Evolutionary conservation across 169 alveolate species (phyloP), one percentile per base, ranked within the genome.

Genomic region (Cryptosporidium bovis): DNA sequence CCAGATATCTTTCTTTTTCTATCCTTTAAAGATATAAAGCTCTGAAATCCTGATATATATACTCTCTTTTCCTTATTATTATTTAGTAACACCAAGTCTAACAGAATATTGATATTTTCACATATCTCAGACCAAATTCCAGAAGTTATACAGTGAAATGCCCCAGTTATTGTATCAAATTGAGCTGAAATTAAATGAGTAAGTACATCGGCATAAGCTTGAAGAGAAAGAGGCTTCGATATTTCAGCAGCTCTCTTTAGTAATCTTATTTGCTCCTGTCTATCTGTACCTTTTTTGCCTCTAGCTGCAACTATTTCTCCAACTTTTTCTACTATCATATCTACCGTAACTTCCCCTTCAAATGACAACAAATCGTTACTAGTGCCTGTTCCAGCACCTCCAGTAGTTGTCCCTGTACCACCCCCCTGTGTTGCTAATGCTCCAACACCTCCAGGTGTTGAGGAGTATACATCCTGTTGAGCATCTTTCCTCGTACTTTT

Each of bases 211-310:
- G 95, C 90, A 51, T 93, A 93, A 16, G 94, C 92, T 66, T 93
- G 91, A 20, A 92, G 92, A 13, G 95, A 93, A 15, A 92, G 82
- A 16, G 92, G 91, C 68, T 92, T 94, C 50, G 97, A 95, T 51
- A 94, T 90, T 66, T 95, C 96, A 24, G 96, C 94, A 33, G 95
- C 91, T 16, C 92, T 90, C 82, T 94, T 92, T 58, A 95, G 82
- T 24, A 95, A 90, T 51, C 94, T 83, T 62, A 94, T 93, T 50
- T 95, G 95, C 55, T 95, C 97, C 71, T 90, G 92, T 29, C 93
- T 94, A 66, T 95, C 96, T 33, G 94, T 95, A 18, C 98, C 98
- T 27, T 96, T 85, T 64, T 95, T 92, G 13, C 98, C 98, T 34
- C 98, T 91, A 6, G 83, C 85, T 33, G 83, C 85, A 4, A 83